Base-by-base conservation (phyloP, 345 rosid species). In the Eucalyptus victrix region DNA sequence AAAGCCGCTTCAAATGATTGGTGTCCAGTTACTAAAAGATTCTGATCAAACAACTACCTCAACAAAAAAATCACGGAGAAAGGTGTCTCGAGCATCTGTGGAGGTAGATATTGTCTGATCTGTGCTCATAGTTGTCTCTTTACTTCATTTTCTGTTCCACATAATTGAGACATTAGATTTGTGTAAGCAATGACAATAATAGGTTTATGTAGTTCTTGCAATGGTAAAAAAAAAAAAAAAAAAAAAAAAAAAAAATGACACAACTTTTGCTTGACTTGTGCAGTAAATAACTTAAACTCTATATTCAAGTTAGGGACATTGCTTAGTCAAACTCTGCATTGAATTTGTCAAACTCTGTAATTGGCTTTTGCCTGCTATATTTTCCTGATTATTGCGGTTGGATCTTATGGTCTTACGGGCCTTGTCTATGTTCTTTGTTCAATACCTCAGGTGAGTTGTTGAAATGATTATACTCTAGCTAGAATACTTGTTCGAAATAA, bases 21-120 rank as follows among this genome's bases (percentile, higher is more conserved):
- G 99, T 87, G 96, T 96, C 69, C 99, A 97, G 88, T 93, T 97
- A 91, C 93, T 97, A 93, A 96, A 96, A 92, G 99, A 97, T 90
- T 92, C 95, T 42, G 97, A 94, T 89, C 95, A 95, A 92, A 90
- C 91, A 89, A 90, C 87, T 56, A 88, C 94, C 65, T 80, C 87
- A 86, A 92, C 96, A 85, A 95, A 94, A 92, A 95, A 95, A 94
- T 94, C 97, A 2, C 92, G 94, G 90, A 94, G 93, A 92, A 96
- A 94, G 88, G 91, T 89, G 44, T 90, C 96, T 88, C 96, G 94
- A 88, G 93, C 90, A 90, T 91, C 94, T 56, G 92, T 95, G 58
- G 99, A 96, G 97, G 99, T 96, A 92, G 85, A 76, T 76, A 76
- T 76, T 40, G 85, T 76, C 47, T 40, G 47, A 65, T 76, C 30